A percentile compares a stretch with the other conserved stretches of the same genome.
Evolutionary conservation across 2,329 filamentous ascomycete species (phyloP).

Genomic region (Arthrobotrys sphaeroides): DNA sequence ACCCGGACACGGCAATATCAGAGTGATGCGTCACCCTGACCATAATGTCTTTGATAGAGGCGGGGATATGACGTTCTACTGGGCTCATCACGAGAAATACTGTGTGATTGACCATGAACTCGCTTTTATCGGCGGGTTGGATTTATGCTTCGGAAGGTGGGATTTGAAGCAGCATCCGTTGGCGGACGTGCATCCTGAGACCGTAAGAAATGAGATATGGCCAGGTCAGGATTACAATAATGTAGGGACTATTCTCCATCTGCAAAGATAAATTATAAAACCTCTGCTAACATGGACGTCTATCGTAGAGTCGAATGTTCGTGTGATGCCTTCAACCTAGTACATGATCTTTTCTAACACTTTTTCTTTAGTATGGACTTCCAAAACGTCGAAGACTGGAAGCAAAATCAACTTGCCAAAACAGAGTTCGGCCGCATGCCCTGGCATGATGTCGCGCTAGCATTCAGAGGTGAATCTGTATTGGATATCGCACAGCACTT

Average conservation of each 20-base stretch:
- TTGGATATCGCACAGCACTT: conserved; percentile 97
- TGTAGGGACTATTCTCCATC: conserved; percentile 15
- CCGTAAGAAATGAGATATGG: conserved; percentile 83
- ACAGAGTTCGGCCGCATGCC: conserved; percentile 94
- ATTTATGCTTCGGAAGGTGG: conserved; percentile 96
- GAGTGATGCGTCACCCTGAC: conserved; percentile 87
- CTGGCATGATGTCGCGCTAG: conserved; percentile 97
- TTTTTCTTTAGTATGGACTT: conserved; percentile 73
- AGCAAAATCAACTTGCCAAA: conserved; percentile 90
- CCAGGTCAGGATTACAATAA: conserved; percentile 94
- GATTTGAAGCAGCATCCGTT: conserved; percentile 85
- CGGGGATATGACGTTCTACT: conserved; percentile 96
- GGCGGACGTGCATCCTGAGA: conserved; percentile 85
- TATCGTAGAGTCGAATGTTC: conserved; percentile 45
- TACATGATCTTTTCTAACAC: conserved; percentile 66
- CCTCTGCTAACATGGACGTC: background rate
- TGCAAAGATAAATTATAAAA: background rate
- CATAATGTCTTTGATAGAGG: conserved; percentile 95
- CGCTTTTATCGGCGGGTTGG: conserved; percentile 92
- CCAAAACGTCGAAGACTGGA: conserved; percentile 88
- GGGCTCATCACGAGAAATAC: conserved; percentile 98
- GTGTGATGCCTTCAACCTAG: conserved; percentile 60
- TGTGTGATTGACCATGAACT: conserved; percentile 90
- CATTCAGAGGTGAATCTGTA: conserved; percentile 84
- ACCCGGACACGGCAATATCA: conserved; percentile 87